A percentile compares a stretch with the other conserved stretches of the same genome.
Conservation (phyloP, 371 early-diverging fungal genomes). For the Mucor circinelloides region DNA sequence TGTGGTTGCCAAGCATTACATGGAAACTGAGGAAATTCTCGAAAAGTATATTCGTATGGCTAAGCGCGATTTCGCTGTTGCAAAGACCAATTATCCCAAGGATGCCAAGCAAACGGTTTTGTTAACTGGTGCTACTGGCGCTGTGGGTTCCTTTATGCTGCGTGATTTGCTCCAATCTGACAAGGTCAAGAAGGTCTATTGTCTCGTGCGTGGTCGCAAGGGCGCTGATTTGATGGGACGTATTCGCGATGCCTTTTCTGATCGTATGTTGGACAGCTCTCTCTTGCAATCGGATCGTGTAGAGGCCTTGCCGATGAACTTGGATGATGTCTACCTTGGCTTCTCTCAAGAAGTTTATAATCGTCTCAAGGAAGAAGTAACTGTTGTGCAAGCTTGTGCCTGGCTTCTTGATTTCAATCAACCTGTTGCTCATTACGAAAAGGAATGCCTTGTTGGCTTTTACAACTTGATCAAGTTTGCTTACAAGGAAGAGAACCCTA, state of each 20-base stretch:
- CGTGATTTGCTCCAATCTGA: constrained; percentile 28
- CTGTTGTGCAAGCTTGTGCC: constrained; percentile 37
- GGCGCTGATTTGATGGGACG: constrained; percentile 10
- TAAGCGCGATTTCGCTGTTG: constrained; percentile 19
- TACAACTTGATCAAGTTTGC: constrained; percentile 41
- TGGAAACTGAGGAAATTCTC: constrained; percentile 17
- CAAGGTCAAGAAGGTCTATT: constrained; percentile 33
- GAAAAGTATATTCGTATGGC: constrained; percentile 25
- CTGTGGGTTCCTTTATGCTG: constrained; percentile 43
- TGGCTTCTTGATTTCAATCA: constrained; percentile 41
- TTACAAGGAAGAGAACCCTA: constrained; percentile 29
- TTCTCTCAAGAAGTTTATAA: constrained; percentile 26
- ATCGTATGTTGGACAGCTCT: constrained; percentile 28
- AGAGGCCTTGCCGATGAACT: constrained; percentile 18
- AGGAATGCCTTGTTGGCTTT: constrained; percentile 33
- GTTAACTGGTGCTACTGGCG: constrained; percentile 50
- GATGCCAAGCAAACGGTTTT: constrained; percentile 25
- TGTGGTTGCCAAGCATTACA: not conserved
- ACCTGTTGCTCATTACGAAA: constrained; percentile 35
- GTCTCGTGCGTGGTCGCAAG: constrained; percentile 32
- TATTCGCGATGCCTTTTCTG: constrained; percentile 22
- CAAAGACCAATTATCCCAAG: constrained; percentile 2
- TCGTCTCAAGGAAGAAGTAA: constrained; percentile 27
- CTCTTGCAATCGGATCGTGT: constrained; percentile 9
- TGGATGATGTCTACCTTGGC: constrained; percentile 32